Percentiles rank a stretch among this genome's conserved stretches.
Evolutionary conservation across 2,329 filamentous ascomycete species (phyloP).

Genomic region (Colletotrichum falcatum): DNA sequence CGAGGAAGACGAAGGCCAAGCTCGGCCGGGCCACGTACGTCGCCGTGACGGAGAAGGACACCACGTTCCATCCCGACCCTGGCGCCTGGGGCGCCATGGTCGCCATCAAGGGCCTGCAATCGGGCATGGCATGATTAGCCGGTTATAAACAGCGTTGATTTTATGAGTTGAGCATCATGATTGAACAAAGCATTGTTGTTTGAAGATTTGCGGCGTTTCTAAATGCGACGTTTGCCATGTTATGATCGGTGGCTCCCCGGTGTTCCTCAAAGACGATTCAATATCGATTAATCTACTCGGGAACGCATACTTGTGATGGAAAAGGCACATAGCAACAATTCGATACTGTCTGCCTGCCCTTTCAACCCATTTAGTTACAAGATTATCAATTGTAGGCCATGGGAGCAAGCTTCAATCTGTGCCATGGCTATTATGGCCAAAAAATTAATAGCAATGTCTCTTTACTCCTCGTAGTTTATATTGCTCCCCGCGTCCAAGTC

Average conservation of each 20-base stretch:
- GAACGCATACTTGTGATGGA: not conserved
- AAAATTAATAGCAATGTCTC: too few species aligned
- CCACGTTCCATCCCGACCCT: slow-evolving; percentile 70
- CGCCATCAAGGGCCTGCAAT: slow-evolving; percentile 56
- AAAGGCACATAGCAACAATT: not conserved
- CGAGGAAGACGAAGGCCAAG: slow-evolving; percentile 73
- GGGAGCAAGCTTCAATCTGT: not conserved
- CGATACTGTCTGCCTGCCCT: not conserved
- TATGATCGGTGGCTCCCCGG: too few species aligned
- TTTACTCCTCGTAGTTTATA: not conserved
- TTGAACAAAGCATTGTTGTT: not conserved
- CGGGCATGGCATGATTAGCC: slow-evolving; percentile 37
- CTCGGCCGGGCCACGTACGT: slow-evolving; percentile 78
- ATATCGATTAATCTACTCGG: accelerated
- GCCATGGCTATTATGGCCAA: too few species aligned
- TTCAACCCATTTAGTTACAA: not conserved
- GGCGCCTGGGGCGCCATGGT: slow-evolving; percentile 78
- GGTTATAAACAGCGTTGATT: not conserved
- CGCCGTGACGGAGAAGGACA: slow-evolving; percentile 60
- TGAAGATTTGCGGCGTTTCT: not conserved
- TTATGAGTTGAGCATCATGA: not conserved
- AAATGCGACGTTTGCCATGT: too few species aligned
- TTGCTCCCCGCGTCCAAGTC: not conserved
- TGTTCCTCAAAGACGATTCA: too few species aligned
- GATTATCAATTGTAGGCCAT: not conserved